Evolutionary conservation across 2,329 filamentous ascomycete genomes (phyloP).

Genomic region (Fusarium buharicum): DNA sequence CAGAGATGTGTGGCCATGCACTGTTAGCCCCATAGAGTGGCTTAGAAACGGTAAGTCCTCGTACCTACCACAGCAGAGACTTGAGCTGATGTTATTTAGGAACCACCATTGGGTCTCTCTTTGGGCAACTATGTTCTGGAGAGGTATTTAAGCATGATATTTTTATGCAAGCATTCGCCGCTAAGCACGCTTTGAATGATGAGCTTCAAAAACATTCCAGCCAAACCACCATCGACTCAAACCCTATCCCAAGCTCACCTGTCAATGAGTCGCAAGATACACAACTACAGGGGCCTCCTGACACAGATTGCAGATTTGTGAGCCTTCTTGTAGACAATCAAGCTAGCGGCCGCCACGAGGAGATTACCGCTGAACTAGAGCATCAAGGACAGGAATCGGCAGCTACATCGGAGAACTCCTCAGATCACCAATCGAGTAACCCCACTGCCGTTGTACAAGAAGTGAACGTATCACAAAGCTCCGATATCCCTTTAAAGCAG

Average conservation of each 20-base stretch:
- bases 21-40: conserved; percentile 74
- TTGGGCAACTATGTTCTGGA: conserved; percentile 74
- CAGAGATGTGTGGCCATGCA: conserved; percentile 84
- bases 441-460: neutral
- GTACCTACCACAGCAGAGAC: too few relatives aligned
- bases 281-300: neutral
- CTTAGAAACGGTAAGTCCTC: conserved; percentile 55
- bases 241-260: conserved; percentile 13
- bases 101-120: conserved; percentile 74
- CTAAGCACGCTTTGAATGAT: neutral
- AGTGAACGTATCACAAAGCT: neutral
- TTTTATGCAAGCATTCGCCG: conserved; percentile 59
- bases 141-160: conserved; percentile 72
- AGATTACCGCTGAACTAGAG: neutral
- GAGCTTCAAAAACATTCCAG: conserved; percentile 15
- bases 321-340: conserved; percentile 25
- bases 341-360: neutral
- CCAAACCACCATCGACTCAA: conserved; percentile 29
- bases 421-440: neutral
- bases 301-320: neutral
- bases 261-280: neutral
- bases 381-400: neutral
- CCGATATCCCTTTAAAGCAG: neutral
- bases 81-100: conserved; percentile 42
- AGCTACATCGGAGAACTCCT: neutral